A percentile compares a stretch with the other conserved stretches of the same genome.
These are phyloP conservation scores for Phycomyces blakesleeanus DNA, from an alignment of 192 early-diverging fungal species.

Conservation along the genomic window DNA sequence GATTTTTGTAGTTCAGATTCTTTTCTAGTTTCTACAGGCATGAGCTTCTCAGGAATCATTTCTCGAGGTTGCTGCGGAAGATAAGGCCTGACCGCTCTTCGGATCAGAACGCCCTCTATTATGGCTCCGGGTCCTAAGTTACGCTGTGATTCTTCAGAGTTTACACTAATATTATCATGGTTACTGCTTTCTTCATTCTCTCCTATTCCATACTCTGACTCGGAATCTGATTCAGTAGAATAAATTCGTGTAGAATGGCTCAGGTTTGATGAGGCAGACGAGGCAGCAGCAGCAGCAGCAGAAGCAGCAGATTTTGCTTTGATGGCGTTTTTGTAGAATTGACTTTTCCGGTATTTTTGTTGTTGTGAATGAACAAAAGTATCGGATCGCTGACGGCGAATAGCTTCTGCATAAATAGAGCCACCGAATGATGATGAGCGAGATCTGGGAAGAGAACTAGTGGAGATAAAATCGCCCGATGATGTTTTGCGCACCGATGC, in stretches of 20 bases:
- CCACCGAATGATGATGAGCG: slow-evolving; percentile 1
- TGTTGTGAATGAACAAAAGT: slow-evolving; percentile 12
- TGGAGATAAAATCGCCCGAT: neutral
- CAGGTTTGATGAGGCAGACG: neutral
- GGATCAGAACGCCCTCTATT: slow-evolving; percentile 12
- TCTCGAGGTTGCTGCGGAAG: neutral
- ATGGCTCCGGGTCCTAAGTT: slow-evolving; percentile 1
- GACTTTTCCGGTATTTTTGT: neutral
- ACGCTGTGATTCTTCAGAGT: neutral
- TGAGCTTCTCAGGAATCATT: neutral
- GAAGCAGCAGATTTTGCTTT: neutral
- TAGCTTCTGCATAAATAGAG: slow-evolving; percentile 3
- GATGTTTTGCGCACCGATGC: neutral
- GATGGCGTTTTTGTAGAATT: slow-evolving; percentile 4
- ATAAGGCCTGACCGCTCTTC: slow-evolving; percentile 7
- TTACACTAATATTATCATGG: neutral
- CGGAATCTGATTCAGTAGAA: neutral
- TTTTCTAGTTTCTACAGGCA: neutral
- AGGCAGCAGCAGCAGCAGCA: neutral
- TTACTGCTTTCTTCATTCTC: neutral
- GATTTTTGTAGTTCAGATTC: neutral
- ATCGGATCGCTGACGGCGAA: slow-evolving; percentile 19
- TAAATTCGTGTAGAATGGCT: neutral
- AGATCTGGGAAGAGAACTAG: neutral
- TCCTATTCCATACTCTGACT: slow-evolving; percentile 1